phyloP scores from a whole-genome alignment of 495 filamentous ascomycete species.

The Xylaria longipes region DNA sequence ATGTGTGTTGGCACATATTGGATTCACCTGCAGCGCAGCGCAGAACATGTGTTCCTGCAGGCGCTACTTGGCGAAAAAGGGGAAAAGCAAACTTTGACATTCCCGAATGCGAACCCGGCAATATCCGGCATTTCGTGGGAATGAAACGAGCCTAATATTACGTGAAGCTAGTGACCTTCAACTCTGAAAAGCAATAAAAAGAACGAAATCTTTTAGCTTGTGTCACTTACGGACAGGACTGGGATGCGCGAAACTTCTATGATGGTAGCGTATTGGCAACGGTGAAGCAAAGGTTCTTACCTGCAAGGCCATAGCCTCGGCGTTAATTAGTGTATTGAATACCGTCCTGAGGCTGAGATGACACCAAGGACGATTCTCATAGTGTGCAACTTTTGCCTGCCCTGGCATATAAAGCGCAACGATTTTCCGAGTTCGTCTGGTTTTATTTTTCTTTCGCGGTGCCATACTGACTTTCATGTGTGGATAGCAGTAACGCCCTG shows the following conservation, averaged over 20 bases:
- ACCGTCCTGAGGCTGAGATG: background rate
- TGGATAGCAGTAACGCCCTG: background rate
- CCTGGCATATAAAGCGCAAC: background rate
- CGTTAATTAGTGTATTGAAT: background rate
- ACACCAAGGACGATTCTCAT: background rate
- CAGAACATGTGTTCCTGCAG: conserved; percentile 20
- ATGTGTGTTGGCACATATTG: conserved; percentile 13
- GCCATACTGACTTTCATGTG: background rate
- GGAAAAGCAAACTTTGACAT: conserved; percentile 12
- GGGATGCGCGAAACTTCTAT: background rate
- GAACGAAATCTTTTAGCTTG: background rate
- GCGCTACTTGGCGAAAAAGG: background rate
- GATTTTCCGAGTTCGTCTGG: background rate
- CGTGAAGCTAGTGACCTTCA: background rate
- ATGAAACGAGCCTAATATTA: background rate
- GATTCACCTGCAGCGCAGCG: conserved; percentile 13
- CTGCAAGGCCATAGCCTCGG: background rate
- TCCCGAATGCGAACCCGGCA: conserved; percentile 6
- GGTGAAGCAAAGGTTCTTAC: background rate
- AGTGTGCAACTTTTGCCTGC: background rate
- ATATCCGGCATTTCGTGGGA: background rate
- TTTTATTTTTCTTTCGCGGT: background rate
- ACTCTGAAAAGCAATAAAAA: background rate
- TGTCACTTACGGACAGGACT: background rate
- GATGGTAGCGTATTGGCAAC: background rate